These are phyloP conservation scores for Trypanosoma congolense DNA, from an alignment of 208 protist genomes.

Conservation along the genomic window DNA sequence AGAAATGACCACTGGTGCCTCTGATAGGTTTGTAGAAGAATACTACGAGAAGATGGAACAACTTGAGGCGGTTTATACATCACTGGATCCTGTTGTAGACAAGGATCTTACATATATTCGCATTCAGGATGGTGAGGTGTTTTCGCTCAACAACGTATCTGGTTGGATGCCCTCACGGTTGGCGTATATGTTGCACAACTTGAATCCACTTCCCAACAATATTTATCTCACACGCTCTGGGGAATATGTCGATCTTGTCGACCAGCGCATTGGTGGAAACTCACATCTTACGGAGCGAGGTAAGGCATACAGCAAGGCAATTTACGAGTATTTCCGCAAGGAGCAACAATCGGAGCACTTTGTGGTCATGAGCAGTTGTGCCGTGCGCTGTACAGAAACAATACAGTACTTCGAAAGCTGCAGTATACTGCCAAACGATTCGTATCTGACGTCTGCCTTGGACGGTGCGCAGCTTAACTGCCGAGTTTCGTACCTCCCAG, in stretches of 20 bases:
- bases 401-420: conserved; percentile 70
- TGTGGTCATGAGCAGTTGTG: conserved; percentile 83
- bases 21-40: conserved; percentile 70
- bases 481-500: conserved; percentile 80
- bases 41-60: conserved; percentile 65
- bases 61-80: conserved; percentile 65
- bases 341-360: conserved; percentile 40
- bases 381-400: conserved; percentile 76
- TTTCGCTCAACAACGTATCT: conserved; percentile 83
- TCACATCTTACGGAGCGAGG: conserved; percentile 73
- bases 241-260: conserved; percentile 80
- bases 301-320: conserved; percentile 57
- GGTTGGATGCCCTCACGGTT: conserved; percentile 84
- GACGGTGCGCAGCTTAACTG: conserved; percentile 33
- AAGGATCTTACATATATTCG: conserved; percentile 79
- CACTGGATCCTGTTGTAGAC: conserved; percentile 65
- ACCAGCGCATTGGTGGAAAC: conserved; percentile 76
- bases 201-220: conserved; percentile 60
- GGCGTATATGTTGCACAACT: conserved; percentile 87
- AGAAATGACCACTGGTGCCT: conserved; percentile 44
- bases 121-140: conserved; percentile 62
- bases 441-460: neutral
- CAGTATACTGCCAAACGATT: conserved; percentile 25
- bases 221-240: conserved; percentile 81
- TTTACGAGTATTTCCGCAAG: conserved; percentile 63